These are phyloP conservation scores for Dimargaris cristalligena DNA, from an alignment of 192 early-diverging fungal genomes.

Conservation along the genomic window DNA sequence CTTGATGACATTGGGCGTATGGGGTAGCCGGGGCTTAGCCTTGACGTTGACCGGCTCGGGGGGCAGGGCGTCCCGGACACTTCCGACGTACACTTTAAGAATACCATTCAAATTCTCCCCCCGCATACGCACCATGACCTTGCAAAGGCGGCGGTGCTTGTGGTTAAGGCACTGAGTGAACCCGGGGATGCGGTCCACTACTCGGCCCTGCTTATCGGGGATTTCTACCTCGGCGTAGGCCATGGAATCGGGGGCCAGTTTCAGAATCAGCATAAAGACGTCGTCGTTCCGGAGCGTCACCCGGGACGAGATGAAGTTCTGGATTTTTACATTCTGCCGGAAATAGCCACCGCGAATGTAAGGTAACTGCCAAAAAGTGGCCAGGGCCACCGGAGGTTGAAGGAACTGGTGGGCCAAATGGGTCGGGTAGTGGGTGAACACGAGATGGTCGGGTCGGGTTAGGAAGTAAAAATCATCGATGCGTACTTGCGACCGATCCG, in stretches of 20 bases:
- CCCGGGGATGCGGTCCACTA: slow-evolving; percentile 25
- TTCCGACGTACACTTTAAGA: slow-evolving; percentile 30
- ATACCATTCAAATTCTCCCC: slow-evolving; percentile 21
- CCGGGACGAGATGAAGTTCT: slow-evolving; percentile 24
- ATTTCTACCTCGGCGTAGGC: slow-evolving; percentile 34
- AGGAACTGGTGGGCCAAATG: slow-evolving; percentile 23
- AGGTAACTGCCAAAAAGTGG: slow-evolving; percentile 33
- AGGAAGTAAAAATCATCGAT: slow-evolving; percentile 18
- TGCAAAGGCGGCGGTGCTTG: slow-evolving; percentile 29
- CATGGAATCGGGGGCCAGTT: slow-evolving; percentile 21
- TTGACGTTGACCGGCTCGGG: slow-evolving; percentile 13
- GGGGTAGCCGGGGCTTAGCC: not conserved
- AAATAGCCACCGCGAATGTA: slow-evolving; percentile 29
- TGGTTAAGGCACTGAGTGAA: slow-evolving; percentile 33
- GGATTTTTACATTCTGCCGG: slow-evolving; percentile 21
- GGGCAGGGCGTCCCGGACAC: slow-evolving; percentile 13
- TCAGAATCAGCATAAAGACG: slow-evolving; percentile 24
- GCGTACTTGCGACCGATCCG: slow-evolving; percentile 14
- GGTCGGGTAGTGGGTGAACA: slow-evolving; percentile 29
- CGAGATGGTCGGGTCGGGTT: slow-evolving; percentile 24
- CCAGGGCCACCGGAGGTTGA: slow-evolving; percentile 25
- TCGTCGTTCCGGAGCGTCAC: slow-evolving; percentile 25
- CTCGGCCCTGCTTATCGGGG: slow-evolving; percentile 24
- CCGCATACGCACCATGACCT: slow-evolving; percentile 25
- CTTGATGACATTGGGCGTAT: not conserved